A percentile compares a stretch with the other conserved stretches of the same genome.
These are phyloP conservation scores for Breynia disticha DNA, from an alignment of 441 rosid genomes.

Conservation along the genomic window DNA sequence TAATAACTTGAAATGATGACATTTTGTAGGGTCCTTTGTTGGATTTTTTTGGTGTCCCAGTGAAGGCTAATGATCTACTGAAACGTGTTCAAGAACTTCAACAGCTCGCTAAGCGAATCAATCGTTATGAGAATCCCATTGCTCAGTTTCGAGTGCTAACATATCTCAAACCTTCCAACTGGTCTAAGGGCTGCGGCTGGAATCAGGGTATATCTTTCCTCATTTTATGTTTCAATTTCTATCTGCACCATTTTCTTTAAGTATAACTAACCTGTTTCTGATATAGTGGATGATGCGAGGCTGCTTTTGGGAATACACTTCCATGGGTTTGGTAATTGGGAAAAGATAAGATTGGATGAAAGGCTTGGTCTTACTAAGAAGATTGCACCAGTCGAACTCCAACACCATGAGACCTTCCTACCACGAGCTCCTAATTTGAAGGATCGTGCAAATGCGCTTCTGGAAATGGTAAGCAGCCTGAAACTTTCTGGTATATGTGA, in stretches of 20 bases:
- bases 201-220: constrained; percentile 59
- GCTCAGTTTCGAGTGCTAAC: constrained; percentile 78
- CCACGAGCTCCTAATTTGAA: constrained; percentile 97
- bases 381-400: constrained; percentile 98
- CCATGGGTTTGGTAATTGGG: constrained; percentile 99
- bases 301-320: constrained; percentile 85
- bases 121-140: constrained; percentile 72
- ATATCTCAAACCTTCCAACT: constrained; percentile 93
- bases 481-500: not conserved
- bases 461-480: constrained; percentile 66
- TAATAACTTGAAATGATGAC: constrained; percentile 12
- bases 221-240: not conserved
- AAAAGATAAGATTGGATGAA: constrained; percentile 86
- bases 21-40: constrained; percentile 70
- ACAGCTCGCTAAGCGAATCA: constrained; percentile 73
- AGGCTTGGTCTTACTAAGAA: constrained; percentile 87
- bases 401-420: constrained; percentile 96
- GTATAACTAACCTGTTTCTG: constrained; percentile 5
- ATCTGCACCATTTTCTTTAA: not conserved
- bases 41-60: constrained; percentile 95
- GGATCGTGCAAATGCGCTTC: constrained; percentile 93
- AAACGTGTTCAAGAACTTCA: constrained; percentile 88
- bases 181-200: constrained; percentile 99
- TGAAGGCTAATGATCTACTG: constrained; percentile 77
- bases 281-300: constrained; percentile 93